A percentile compares a stretch with the other conserved stretches of the same genome.
Conservation (phyloP, 768 basidiomycete species). For the Crepidotus variabilis region DNA sequence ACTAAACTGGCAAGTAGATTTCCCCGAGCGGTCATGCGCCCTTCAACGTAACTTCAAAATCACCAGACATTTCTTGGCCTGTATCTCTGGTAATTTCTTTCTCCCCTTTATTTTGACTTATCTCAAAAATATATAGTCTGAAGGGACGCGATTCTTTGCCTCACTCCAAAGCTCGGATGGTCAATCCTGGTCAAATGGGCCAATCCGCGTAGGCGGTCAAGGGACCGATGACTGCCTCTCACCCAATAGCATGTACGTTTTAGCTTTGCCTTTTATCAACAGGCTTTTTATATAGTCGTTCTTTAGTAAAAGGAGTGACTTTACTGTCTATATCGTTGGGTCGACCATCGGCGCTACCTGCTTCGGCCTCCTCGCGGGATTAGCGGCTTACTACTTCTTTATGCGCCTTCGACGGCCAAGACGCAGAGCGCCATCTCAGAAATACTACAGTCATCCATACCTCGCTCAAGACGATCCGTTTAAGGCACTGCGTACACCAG, state of each 20-base stretch:
- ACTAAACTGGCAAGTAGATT: conserved; percentile 26
- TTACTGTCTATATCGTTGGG: conserved; percentile 11
- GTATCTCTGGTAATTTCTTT: conserved; percentile 30
- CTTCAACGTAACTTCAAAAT: conserved; percentile 43
- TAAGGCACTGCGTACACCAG: conserved; percentile 1
- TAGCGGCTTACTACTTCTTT: conserved; percentile 11
- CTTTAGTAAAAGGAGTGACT: conserved; percentile 9
- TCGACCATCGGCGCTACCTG: conserved; percentile 13
- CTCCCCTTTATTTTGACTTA: neutral
- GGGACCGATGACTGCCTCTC: conserved; percentile 36
- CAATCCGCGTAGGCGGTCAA: conserved; percentile 40
- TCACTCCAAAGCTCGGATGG: conserved; percentile 43
- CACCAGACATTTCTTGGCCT: conserved; percentile 34
- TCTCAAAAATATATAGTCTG: conserved; percentile 25
- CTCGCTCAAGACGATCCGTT: conserved; percentile 10
- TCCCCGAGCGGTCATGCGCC: conserved; percentile 50
- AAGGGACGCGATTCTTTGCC: conserved; percentile 46
- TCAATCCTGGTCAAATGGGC: conserved; percentile 45
- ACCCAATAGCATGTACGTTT: conserved; percentile 30
- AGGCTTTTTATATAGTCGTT: neutral
- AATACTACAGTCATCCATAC: conserved; percentile 9
- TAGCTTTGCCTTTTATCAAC: neutral
- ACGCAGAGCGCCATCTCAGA: conserved; percentile 11
- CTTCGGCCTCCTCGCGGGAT: conserved; percentile 11
- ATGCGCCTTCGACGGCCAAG: conserved; percentile 6